Evolutionary conservation across 2,329 filamentous ascomycete genomes (phyloP), one percentile per base, ranked within the genome.

Genomic region (Diplodia sapinea): DNA sequence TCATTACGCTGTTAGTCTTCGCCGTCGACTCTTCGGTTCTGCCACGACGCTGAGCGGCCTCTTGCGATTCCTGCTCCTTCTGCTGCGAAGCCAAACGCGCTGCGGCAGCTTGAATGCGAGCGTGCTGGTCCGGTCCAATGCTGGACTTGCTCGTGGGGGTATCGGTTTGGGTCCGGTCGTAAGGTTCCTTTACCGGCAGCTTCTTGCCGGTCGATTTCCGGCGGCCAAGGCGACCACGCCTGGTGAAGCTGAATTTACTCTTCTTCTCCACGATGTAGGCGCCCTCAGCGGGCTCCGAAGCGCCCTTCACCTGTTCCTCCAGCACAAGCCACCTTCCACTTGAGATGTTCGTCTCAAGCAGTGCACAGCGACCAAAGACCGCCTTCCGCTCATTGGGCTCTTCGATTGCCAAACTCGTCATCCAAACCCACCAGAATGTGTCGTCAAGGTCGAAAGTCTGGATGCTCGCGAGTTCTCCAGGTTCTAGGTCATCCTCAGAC

Each of bases 401-500:
- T 74, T 99, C 95, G 0, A 89, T 91, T 1, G 94, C 93, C 74
- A 99, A 82, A 83, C 94, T 98, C 73, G 89, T 96, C 85, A 99
- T 98, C 95, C 95, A 99, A 4, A 98, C 95, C 94, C 95, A 98
- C 95, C 95, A 99, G 79, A 99, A 99, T 1, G 93, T 91, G 77
- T 98, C 94, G 73, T 99, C 95, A 5, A 99, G 84, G 70, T 95
- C 90, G 68, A 98, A 87, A 47, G 86, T 86, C 29, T 87, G 91
- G 75, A 99, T 97, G 76, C 93, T 98, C 36, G 95, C 95, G 68
- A 99, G 85, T 83, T 99, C 95, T 63, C 93, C 95, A 0, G 94
- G 95, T 71, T 97, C 93, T 0, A 97, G 83, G 50, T 87, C 83
- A 31, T 92, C 83, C 29, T 91, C 88, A 15, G 85, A 85, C 52